phyloP scores from a whole-genome alignment of 2,329 filamentous ascomycete genomes.

The Ambrosiella xylebori region DNA sequence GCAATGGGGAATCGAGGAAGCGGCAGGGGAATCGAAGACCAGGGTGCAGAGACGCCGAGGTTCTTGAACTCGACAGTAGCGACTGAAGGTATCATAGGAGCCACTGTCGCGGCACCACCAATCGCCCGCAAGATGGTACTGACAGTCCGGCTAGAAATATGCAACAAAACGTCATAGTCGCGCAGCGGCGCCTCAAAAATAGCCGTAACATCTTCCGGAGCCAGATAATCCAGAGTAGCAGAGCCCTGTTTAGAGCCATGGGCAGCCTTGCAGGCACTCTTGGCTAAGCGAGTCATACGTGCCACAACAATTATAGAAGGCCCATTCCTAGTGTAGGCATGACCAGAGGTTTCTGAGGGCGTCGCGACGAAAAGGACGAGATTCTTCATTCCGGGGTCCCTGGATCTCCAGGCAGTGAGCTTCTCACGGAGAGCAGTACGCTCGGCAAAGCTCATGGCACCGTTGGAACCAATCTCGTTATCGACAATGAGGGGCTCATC shows the following conservation, averaged over 20 bases:
- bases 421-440: constrained; percentile 48
- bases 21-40: constrained; percentile 26
- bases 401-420: constrained; percentile 69
- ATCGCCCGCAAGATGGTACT: constrained; percentile 25
- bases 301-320: constrained; percentile 72
- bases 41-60: constrained; percentile 11
- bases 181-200: constrained; percentile 57
- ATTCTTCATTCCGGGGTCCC: constrained; percentile 77
- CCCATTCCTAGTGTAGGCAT: constrained; percentile 52
- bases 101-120: constrained; percentile 18
- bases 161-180: constrained; percentile 79
- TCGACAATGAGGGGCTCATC: constrained; percentile 68
- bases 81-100: constrained; percentile 19
- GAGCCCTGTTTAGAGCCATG: constrained; percentile 25
- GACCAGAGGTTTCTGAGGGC: constrained; percentile 58
- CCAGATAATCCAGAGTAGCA: constrained; percentile 33
- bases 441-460: constrained; percentile 36
- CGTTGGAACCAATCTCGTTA: constrained; percentile 22
- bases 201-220: constrained; percentile 15
- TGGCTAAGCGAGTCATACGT: constrained; percentile 66
- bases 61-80: constrained; percentile 54
- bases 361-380: constrained; percentile 68
- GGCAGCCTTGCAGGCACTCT: constrained; percentile 51
- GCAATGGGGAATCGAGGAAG: constrained; percentile 43
- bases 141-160: constrained; percentile 41